A percentile compares a stretch with the other conserved stretches of the same genome.
phyloP scores from a whole-genome alignment of 257 asterid species.

The Penstemon davidsonii region DNA sequence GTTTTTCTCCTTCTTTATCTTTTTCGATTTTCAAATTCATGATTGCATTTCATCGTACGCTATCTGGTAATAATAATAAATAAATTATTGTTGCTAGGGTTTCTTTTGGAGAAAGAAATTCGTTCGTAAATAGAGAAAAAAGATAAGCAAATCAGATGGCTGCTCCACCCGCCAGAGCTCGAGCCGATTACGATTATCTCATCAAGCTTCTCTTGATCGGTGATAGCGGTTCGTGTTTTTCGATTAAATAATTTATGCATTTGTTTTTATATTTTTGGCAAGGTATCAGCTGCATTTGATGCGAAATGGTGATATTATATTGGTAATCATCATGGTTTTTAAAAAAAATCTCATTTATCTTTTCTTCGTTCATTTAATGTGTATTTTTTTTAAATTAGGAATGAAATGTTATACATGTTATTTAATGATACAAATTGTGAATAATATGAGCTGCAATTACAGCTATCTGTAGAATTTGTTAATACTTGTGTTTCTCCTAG shows the following conservation, averaged over 20 bases:
- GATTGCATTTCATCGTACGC: constrained; percentile 12
- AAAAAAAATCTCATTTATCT: neutral
- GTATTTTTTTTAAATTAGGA: neutral
- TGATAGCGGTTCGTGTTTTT: constrained; percentile 57
- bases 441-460: neutral
- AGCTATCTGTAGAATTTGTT: constrained; percentile 14
- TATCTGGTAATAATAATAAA: constrained; percentile 10
- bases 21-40: constrained; percentile 24
- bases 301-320: constrained; percentile 11
- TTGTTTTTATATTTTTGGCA: constrained; percentile 13
- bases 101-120: constrained; percentile 33
- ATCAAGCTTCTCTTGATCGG: constrained; percentile 74
- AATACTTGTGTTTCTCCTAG: neutral
- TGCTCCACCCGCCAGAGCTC: constrained; percentile 72
- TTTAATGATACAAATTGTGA: neutral
- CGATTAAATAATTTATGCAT: constrained; percentile 1
- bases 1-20: neutral
- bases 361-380: constrained; percentile 19
- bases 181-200: constrained; percentile 73
- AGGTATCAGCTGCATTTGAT: constrained; percentile 30
- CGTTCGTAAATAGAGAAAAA: neutral
- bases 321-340: constrained; percentile 1
- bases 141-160: constrained; percentile 51
- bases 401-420: neutral
- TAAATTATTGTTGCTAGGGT: constrained; percentile 38